Evolutionary conservation across 176 grass and related monocot species (phyloP).

Genomic region (Aegilops speltoides): DNA sequence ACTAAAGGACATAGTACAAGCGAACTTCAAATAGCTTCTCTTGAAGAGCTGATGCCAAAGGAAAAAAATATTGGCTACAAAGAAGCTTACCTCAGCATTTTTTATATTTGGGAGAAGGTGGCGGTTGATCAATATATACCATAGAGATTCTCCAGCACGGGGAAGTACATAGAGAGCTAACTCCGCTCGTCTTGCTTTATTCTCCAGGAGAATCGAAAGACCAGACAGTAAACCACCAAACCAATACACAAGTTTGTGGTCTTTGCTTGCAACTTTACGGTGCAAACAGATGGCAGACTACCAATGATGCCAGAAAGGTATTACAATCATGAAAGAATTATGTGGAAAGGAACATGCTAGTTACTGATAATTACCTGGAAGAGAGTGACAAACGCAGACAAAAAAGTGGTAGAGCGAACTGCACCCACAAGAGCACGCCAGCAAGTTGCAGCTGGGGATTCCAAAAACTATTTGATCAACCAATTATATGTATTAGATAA

Average conservation of each 20-base stretch:
- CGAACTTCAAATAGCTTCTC: background rate
- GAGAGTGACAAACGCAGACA: slow-evolving; percentile 87
- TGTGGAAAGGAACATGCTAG: background rate
- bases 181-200: slow-evolving; percentile 92
- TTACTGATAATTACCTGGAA: slow-evolving; percentile 80
- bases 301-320: slow-evolving; percentile 26
- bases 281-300: slow-evolving; percentile 92
- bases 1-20: slow-evolving; percentile 6
- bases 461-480: slow-evolving; percentile 74
- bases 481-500: slow-evolving; percentile 32
- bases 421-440: slow-evolving; percentile 91
- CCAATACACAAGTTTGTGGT: slow-evolving; percentile 96
- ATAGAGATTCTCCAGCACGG: slow-evolving; percentile 89
- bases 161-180: slow-evolving; percentile 95
- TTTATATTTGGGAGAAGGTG: slow-evolving; percentile 84
- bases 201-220: slow-evolving; percentile 91
- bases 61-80: background rate
- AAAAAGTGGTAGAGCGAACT: slow-evolving; percentile 89
- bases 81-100: slow-evolving; percentile 74
- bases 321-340: slow-evolving; percentile 30
- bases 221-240: slow-evolving; percentile 83
- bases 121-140: slow-evolving; percentile 90
- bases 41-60: background rate
- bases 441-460: slow-evolving; percentile 76
- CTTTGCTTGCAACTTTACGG: slow-evolving; percentile 83